Evolutionary conservation across 768 basidiomycete genomes (phyloP), one percentile per base, ranked within the genome.

Genomic region (Suillus tomentosus): DNA sequence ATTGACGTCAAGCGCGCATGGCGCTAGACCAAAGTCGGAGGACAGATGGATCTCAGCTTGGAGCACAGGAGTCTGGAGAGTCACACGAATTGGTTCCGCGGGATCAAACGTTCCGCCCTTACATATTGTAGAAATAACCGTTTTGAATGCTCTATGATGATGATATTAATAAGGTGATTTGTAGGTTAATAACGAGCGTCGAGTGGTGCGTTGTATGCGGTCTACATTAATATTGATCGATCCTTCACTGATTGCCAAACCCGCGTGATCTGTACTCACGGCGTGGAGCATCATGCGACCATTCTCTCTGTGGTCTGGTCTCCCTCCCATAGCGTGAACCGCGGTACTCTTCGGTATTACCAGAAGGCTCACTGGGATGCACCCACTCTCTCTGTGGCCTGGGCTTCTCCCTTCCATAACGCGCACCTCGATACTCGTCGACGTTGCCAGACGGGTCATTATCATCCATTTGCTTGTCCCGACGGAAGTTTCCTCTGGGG

Each of bases 361-460:
- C 34, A 17, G 55, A 55, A 60, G 17, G 37, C 7, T 62, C 62
- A 60, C 31, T n/a, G 15, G n/a, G 15, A 61, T 17, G 53, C 31
- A 6, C 17, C 53, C 53, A 34, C 31, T 54, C 34, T 54, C 19
- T 34, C 10, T 19, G 31, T 19, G 31, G 31, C 19, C 13, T 42
- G 17, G 57, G 17, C 17, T 10, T 58, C 57, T 27, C 39, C 57
- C 19, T 36, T 37, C 57, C 61, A 27, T 62, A 62, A 15, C 61
- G 61, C 39, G 61, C 37, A 62, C 61, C 61, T 24, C 61, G 24
- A 24, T 62, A 62, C 37, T 62, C 61, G 11, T 62, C 61, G 3
- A 27, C 15, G 15, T 62, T 5, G 24, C 57, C 34, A 24, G 42
- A 55, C 24, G 2, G 57, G 45, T 37, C 62, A 45, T 47, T n/a